phyloP scores from a whole-genome alignment of 2,329 filamentous ascomycete species.

The Fusarium dimerum region DNA sequence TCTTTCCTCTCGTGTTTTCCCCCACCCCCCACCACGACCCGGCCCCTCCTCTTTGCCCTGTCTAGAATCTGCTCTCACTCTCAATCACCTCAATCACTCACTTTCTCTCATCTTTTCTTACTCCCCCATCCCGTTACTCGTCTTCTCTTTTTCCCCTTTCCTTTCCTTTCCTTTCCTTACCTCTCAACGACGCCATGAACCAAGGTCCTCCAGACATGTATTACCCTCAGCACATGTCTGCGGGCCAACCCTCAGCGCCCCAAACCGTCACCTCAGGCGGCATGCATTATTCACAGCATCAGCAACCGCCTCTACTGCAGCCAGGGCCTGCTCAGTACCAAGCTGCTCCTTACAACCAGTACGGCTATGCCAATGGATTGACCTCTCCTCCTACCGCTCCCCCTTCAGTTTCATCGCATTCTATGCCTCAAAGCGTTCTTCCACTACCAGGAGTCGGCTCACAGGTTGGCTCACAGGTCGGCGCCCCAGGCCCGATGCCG shows the following conservation, averaged over 20 bases:
- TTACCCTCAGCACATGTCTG: constrained; percentile 77
- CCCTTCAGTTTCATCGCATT: constrained; percentile 64
- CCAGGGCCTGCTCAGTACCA: constrained; percentile 71
- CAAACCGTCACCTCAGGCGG: constrained; percentile 75
- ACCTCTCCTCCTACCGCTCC: constrained; percentile 74
- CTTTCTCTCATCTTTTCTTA: constrained; percentile 1
- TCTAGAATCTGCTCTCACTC: no score
- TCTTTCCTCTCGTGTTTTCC: no score
- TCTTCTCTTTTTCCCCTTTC: constrained; percentile 25
- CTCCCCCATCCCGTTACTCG: constrained; percentile 9
- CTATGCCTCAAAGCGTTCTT: constrained; percentile 68
- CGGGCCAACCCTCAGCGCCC: constrained; percentile 71
- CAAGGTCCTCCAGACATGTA: constrained; percentile 79
- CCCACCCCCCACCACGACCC: no score
- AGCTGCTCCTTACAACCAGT: constrained; percentile 64
- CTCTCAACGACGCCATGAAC: constrained; percentile 72
- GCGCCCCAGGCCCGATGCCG: constrained; percentile 37
- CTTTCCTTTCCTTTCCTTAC: constrained; percentile 44
- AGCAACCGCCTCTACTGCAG: constrained; percentile 75
- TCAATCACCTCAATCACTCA: no score
- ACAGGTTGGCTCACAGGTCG: constrained; percentile 34
- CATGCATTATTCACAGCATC: constrained; percentile 76
- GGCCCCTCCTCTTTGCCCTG: no score
- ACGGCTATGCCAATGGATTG: constrained; percentile 75
- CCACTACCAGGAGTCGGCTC: constrained; percentile 64